These are phyloP conservation scores for Gynostemma pentaphyllum DNA, from an alignment of 306 rosid species.

Conservation along the genomic window DNA sequence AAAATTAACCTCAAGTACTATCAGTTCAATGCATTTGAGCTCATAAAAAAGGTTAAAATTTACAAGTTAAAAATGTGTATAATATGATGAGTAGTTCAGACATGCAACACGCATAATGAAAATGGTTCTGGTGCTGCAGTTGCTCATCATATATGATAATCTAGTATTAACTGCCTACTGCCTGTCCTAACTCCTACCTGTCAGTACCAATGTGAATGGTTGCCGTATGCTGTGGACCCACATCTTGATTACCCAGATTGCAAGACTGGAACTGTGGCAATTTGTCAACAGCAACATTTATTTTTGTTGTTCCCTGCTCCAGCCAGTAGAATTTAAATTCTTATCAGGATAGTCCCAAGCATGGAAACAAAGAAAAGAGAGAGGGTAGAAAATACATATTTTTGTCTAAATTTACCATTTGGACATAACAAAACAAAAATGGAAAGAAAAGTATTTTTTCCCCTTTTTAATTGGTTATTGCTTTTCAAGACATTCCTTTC, in stretches of 20 bases:
- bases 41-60: no score
- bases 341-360: neutral
- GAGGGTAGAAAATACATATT: neutral
- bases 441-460: neutral
- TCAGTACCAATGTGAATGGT: conserved; percentile 63
- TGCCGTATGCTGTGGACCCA: conserved; percentile 57
- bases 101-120: neutral
- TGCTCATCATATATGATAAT: neutral
- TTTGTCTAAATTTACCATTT: neutral
- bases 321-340: conserved; percentile 21
- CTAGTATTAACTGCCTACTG: neutral
- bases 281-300: conserved; percentile 53
- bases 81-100: neutral
- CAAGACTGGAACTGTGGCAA: conserved; percentile 50
- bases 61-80: neutral
- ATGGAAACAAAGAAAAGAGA: neutral
- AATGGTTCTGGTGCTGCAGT: neutral
- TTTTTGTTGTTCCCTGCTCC: conserved; percentile 59
- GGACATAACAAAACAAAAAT: no score
- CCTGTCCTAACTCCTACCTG: conserved; percentile 39
- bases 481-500: neutral
- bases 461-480: neutral
- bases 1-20: neutral
- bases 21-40: neutral
- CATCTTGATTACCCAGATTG: conserved; percentile 31